Base-by-base conservation (phyloP, 495 filamentous ascomycete genomes). In the Penicillium angulare region DNA sequence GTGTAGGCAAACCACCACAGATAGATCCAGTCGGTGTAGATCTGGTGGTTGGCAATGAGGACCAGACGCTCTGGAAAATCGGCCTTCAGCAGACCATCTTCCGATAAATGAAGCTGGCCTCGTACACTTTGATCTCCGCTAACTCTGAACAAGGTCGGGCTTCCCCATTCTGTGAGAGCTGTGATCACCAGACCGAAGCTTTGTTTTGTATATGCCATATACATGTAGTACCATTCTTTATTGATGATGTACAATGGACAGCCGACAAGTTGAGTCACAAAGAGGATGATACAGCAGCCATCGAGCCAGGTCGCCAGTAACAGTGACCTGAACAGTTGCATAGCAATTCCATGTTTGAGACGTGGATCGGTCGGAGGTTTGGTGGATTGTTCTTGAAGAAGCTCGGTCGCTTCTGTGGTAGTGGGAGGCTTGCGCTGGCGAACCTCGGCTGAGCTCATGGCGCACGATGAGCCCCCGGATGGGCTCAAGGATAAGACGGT, bases 1-100 rank as follows among this genome's bases (percentile, higher is more conserved):
- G 83, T 80, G 55, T 86, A 87, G 10, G 81, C 77, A 32, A 82
- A 67, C 84, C 84, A 87, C 84, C 84, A 87, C 1, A 87, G 73
- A 59, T 87, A 87, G 7, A 86, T 68, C 84, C 84, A 87, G 47
- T 87, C 84, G 7, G 83, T 85, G 62, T 87, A 87, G 9, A 87
- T 79, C 60, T 86, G 83, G 55, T 87, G 84, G 43, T 87, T 87
- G 9, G 84, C 73, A 43, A 87, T 83, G 62, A 87, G 47, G 39
- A 87, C 75, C 45, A 85, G 56, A 16, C 84, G 74, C 61, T 85
- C 79, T 6, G 81, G 79, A 48, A 87, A 86, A 27, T 73, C 51
- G 15, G 78, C 78, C 55, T 75, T 70, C 26, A 87, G 58, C 44
- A 71, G 61, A 3, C 84, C 84, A 64, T 83, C 79, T 41, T 67